Evolutionary conservation across 2,329 filamentous ascomycete species (phyloP).

Genomic region (Microcera coccophila): DNA sequence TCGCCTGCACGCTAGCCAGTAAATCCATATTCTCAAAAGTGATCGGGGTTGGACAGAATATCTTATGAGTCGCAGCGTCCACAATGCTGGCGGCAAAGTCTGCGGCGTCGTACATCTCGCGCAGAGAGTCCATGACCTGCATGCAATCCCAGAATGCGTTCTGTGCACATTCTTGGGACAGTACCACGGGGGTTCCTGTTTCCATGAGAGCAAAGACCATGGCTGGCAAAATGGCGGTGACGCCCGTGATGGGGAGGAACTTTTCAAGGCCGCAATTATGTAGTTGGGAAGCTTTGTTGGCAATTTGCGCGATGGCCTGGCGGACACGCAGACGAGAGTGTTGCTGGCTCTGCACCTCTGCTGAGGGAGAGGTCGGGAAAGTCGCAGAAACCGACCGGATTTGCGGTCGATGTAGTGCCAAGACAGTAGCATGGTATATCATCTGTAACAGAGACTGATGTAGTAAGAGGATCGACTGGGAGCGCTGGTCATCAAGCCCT

Average conservation of each 20-base stretch:
- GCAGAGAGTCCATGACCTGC: not conserved
- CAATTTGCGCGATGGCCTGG: not conserved
- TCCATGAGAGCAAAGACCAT: not conserved
- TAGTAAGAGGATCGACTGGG: not conserved
- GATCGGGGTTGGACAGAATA: no score
- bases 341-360: not conserved
- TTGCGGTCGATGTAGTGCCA: not conserved
- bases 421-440: not conserved
- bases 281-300: not conserved
- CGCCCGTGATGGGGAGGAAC: not conserved
- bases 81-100: not conserved
- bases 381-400: not conserved
- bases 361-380: not conserved
- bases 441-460: not conserved
- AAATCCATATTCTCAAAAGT: no score
- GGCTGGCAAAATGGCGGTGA: not conserved
- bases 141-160: not conserved
- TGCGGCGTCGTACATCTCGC: not conserved
- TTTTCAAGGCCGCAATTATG: not conserved
- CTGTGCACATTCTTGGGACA: not conserved
- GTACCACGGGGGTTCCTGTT: not conserved
- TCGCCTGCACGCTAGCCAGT: no score
- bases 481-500: not conserved
- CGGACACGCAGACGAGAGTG: not conserved
- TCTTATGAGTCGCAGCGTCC: not conserved